These are phyloP conservation scores for Hericium erinaceus DNA, from an alignment of 768 basidiomycete genomes.

Conservation along the genomic window DNA sequence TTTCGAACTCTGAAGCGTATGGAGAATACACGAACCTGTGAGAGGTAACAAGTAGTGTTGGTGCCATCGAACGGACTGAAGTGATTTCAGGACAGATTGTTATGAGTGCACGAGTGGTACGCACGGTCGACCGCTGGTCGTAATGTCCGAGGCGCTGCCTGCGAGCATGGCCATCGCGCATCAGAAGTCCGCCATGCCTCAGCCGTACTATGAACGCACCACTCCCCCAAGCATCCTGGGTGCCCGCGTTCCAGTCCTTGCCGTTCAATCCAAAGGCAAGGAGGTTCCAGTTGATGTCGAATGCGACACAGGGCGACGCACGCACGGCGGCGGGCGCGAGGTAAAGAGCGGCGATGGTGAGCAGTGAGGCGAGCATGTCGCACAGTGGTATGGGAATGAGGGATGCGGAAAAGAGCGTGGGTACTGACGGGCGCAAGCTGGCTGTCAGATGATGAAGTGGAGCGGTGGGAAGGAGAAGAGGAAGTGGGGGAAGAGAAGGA, in stretches of 20 bases:
- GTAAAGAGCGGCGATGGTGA: slow-evolving; percentile 45
- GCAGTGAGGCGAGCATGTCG: slow-evolving; percentile 26
- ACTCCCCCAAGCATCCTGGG: slow-evolving; percentile 59
- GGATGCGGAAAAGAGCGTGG: neutral
- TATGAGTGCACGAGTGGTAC: slow-evolving; percentile 17
- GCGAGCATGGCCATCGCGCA: neutral
- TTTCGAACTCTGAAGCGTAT: neutral
- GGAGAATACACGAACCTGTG: slow-evolving; percentile 36
- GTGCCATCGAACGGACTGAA: slow-evolving; percentile 54
- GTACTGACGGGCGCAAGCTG: neutral
- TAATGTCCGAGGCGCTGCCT: slow-evolving; percentile 60
- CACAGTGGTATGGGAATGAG: neutral
- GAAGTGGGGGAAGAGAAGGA: too few species aligned
- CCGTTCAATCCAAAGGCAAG: slow-evolving; percentile 78
- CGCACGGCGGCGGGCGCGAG: slow-evolving; percentile 27
- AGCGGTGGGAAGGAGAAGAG: neutral
- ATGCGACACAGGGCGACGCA: slow-evolving; percentile 59
- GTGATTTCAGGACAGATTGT: neutral
- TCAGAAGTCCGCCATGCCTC: neutral
- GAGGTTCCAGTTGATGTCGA: slow-evolving; percentile 76
- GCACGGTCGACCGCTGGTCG: slow-evolving; percentile 70
- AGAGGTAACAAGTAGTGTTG: slow-evolving; percentile 64
- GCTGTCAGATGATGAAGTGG: neutral
- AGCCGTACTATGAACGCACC: slow-evolving; percentile 21
- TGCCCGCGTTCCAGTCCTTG: slow-evolving; percentile 77